These are phyloP conservation scores for Escallonia herrerae DNA, from an alignment of 129 eudicot species.

Conservation along the genomic window DNA sequence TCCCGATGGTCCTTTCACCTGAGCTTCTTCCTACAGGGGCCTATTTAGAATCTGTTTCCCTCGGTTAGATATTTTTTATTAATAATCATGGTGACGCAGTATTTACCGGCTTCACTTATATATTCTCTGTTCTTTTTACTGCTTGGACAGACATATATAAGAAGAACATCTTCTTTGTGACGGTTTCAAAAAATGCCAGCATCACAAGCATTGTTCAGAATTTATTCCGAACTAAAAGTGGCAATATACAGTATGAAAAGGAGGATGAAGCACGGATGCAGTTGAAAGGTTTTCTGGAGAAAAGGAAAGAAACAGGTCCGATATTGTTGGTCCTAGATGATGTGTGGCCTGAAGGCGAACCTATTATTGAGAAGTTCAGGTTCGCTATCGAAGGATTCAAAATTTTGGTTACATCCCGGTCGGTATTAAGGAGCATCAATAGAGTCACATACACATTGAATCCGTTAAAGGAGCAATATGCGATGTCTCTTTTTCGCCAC, in stretches of 20 bases:
- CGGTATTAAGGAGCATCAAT: conserved; percentile 21
- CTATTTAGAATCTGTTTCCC: no score
- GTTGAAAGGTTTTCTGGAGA: conserved; percentile 16
- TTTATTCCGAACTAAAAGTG: conserved; percentile 17
- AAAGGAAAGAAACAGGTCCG: conserved; percentile 15
- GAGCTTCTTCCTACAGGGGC: no score
- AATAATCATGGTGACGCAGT: no score
- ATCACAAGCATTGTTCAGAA: conserved; percentile 19
- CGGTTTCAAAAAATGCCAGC: conserved; percentile 31
- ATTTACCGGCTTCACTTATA: no score
- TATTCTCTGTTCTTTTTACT: neutral
- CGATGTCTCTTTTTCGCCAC: conserved; percentile 31
- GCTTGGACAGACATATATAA: conserved; percentile 23
- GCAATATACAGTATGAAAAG: conserved; percentile 11
- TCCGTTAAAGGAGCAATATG: conserved; percentile 29
- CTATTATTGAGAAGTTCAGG: conserved; percentile 23
- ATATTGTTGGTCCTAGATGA: conserved; percentile 50
- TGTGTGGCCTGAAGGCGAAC: conserved; percentile 34
- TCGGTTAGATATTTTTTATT: no score
- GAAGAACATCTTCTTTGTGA: conserved; percentile 40
- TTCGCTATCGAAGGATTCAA: conserved; percentile 18
- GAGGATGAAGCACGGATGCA: conserved; percentile 44
- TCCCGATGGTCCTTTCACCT: no score
- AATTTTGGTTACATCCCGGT: conserved; percentile 49
- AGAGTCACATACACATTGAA: conserved; percentile 21